Percentiles rank a stretch among this genome's conserved stretches.
phyloP scores from a whole-genome alignment of 2,329 filamentous ascomycete species.

The Knoxdaviesia capensis region DNA sequence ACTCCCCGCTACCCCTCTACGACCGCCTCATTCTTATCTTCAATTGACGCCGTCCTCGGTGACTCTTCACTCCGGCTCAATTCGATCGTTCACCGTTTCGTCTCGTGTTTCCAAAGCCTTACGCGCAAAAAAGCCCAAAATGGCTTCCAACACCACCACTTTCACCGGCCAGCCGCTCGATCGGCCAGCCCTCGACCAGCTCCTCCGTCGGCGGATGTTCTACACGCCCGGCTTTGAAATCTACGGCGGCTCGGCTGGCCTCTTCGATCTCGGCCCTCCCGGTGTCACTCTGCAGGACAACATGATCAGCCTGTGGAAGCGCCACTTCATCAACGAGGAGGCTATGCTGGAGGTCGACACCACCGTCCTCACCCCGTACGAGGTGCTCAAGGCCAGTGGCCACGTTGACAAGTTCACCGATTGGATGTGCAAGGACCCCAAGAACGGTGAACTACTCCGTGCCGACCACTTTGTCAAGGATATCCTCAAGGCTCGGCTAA shows the following conservation, averaged over 20 bases:
- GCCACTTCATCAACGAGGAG: conserved; percentile 84
- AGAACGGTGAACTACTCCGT: conserved; percentile 89
- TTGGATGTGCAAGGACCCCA: conserved; percentile 98
- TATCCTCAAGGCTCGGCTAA: conserved; percentile 68
- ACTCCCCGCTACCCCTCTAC: too few relatives aligned
- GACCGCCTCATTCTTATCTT: too few relatives aligned
- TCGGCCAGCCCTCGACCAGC: conserved; percentile 57
- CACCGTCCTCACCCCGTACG: conserved; percentile 79
- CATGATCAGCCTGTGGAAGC: conserved; percentile 75
- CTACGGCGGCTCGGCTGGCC: conserved; percentile 72
- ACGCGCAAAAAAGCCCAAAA: conserved; percentile 11
- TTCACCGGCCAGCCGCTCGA: conserved; percentile 83
- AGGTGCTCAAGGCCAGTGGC: conserved; percentile 85
- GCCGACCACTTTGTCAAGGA: conserved; percentile 95
- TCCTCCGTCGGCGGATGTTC: conserved; percentile 78
- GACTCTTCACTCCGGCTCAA: too few relatives aligned
- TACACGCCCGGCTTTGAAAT: conserved; percentile 94
- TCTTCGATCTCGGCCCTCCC: conserved; percentile 86
- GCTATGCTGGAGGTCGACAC: conserved; percentile 93
- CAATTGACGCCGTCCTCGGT: too few relatives aligned
- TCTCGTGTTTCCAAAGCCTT: background rate
- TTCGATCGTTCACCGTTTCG: too few relatives aligned
- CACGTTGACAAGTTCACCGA: conserved; percentile 97
- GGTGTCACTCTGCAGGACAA: conserved; percentile 74
- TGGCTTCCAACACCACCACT: conserved; percentile 43